Conservation (phyloP, 208 protist genomes). For the Crithidia fasciculata region DNA sequence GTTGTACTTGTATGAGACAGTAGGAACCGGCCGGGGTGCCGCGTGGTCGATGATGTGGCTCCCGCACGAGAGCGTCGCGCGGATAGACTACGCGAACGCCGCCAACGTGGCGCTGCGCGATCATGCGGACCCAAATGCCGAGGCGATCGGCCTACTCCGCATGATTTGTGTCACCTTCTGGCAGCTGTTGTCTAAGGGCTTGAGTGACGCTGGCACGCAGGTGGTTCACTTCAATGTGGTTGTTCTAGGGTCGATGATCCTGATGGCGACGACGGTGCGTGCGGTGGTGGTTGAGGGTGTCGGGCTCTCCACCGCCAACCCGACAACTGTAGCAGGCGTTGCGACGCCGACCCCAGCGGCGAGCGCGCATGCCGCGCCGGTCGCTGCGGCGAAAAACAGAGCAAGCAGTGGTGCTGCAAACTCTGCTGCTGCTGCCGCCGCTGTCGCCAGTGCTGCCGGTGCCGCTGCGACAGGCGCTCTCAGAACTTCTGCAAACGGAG, state of each 20-base stretch:
- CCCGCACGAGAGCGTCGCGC: background rate
- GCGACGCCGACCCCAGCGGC: background rate
- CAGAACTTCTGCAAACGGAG: background rate
- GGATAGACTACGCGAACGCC: background rate
- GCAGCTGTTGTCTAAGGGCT: constrained; percentile 20
- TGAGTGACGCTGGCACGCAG: constrained; percentile 22
- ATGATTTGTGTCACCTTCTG: constrained; percentile 9
- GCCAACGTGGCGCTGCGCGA: background rate
- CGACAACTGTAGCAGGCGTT: background rate
- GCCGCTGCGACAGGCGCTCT: background rate
- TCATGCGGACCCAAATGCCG: background rate
- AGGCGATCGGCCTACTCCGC: constrained; percentile 3
- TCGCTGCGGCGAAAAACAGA: background rate
- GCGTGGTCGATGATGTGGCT: constrained; percentile 11
- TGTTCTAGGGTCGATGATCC: constrained; percentile 30
- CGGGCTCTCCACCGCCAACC: background rate
- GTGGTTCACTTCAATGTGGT: constrained; percentile 33
- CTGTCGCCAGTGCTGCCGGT: background rate
- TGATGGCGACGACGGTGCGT: constrained; percentile 24
- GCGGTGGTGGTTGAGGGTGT: constrained; percentile 21
- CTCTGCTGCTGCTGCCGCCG: background rate
- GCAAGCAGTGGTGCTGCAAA: constrained; percentile 1
- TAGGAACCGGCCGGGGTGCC: background rate
- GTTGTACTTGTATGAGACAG: constrained; percentile 30
- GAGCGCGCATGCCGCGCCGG: background rate